phyloP scores from a whole-genome alignment of 371 early-diverging fungal species.

The Saksenaea vasiformis region DNA sequence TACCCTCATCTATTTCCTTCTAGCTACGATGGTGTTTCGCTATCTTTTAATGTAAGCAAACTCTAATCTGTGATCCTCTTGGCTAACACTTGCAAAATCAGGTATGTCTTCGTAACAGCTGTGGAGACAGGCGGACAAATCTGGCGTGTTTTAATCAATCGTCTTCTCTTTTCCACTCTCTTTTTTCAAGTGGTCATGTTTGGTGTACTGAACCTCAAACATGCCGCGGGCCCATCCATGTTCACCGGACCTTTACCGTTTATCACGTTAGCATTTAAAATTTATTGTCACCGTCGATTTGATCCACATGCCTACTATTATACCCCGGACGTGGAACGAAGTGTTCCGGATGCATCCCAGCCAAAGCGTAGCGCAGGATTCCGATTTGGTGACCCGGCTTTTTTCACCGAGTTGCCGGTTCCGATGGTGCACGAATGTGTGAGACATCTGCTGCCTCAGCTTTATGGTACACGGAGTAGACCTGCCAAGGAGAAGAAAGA shows the following conservation, averaged over 20 bases:
- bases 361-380: slow-evolving; percentile 29
- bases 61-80: neutral
- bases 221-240: slow-evolving; percentile 44
- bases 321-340: slow-evolving; percentile 20
- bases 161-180: slow-evolving; percentile 62
- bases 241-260: slow-evolving; percentile 63
- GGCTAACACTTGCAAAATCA: neutral
- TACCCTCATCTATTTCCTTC: slow-evolving; percentile 61
- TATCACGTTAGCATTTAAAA: slow-evolving; percentile 60
- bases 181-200: slow-evolving; percentile 75
- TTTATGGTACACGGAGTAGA: slow-evolving; percentile 33
- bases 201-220: slow-evolving; percentile 55
- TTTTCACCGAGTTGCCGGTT: slow-evolving; percentile 53
- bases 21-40: slow-evolving; percentile 67
- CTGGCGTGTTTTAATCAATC: slow-evolving; percentile 77
- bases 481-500: slow-evolving; percentile 9
- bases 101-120: slow-evolving; percentile 65
- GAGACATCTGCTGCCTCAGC: slow-evolving; percentile 50
- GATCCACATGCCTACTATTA: slow-evolving; percentile 56
- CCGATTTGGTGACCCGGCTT: slow-evolving; percentile 61
- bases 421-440: slow-evolving; percentile 62
- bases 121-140: slow-evolving; percentile 78
- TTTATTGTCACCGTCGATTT: slow-evolving; percentile 47
- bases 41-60: slow-evolving; percentile 59
- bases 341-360: slow-evolving; percentile 10